Evolutionary conservation across 345 rosid species (phyloP).

Genomic region (Psidium guajava): DNA sequence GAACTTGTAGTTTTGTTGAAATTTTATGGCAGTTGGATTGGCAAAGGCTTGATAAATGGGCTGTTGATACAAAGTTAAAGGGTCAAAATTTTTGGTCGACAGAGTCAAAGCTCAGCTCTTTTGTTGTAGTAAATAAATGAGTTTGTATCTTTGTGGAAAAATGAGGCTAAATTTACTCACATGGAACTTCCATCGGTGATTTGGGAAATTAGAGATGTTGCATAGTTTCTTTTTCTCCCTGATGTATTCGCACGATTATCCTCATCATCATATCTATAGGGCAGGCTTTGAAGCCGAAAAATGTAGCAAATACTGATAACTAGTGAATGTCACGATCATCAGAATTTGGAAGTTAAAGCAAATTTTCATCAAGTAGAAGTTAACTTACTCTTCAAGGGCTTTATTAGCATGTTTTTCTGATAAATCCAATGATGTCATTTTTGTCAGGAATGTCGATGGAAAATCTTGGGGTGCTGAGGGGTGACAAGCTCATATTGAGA

Average conservation of each 20-base stretch:
- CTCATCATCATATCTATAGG: not conserved
- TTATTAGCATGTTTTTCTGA: not conserved
- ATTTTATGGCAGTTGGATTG: not conserved
- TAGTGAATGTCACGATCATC: not conserved
- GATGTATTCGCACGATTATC: not conserved
- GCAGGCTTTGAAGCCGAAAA: not conserved
- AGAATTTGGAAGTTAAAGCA: not conserved
- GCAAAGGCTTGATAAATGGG: not conserved
- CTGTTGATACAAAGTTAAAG: not conserved
- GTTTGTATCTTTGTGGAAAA: not conserved
- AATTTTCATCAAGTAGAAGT: not conserved
- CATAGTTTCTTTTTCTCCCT: not conserved
- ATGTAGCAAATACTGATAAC: not conserved
- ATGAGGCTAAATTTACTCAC: not conserved
- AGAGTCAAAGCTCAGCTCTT: not conserved
- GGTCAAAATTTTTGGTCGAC: not conserved
- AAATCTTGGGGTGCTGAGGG: constrained; percentile 8
- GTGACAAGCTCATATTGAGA: constrained; percentile 66
- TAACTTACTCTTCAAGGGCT: not conserved
- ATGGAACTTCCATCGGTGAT: not conserved
- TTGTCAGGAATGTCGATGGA: not conserved
- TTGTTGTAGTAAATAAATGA: not conserved
- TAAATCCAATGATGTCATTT: not conserved
- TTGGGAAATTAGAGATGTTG: not conserved
- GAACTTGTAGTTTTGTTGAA: not conserved